Evolutionary conservation across 176 grass and related monocot genomes (phyloP), one percentile per base, ranked within the genome.

Genomic region (Cenchrus purpureus): DNA sequence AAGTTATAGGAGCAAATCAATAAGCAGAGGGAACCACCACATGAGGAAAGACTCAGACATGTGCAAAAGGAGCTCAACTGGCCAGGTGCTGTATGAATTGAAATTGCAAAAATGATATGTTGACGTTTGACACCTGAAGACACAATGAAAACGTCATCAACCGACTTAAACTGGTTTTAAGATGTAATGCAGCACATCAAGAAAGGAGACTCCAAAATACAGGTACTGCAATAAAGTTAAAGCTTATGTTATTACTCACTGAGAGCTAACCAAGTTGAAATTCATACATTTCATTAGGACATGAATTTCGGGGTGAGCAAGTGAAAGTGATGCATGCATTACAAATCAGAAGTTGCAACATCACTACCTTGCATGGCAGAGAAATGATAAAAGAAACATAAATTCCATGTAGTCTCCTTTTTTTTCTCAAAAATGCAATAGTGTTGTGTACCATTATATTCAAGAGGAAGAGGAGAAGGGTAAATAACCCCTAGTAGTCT

Each of bases 101-200:
- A 84, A 66, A 53, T 45, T 22, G 56, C 10, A 16, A 32, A 40
- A 69, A 62, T 55, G 19, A 56, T 56, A 20, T 31, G 48, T 37
- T 55, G 53, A 67, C 56, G 62, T 76, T 76, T 29, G 5, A 65
- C 12, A 37, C 8, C 34, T 66, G 31, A 76, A 65, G 19, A 76
- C 48, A 51, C 40, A 11, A 15, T 61, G 50, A 64, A 65, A 74
- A 34, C 6, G 50, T 83, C 56, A 74, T 9, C 34, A 53, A 17
- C 16, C 44, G 63, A 16, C 57, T 73, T 73, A 20, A 48, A 50
- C 42, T 3, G 2, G 45, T 83, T 50, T 50, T n/a, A 61, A 50
- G 7, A 73, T 74, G 43, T 51, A 62, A 40, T 64, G 68, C 68
- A 61, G 55, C 31, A 82, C 68, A 34, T 61, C n/a, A 72, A 83